Conservation (phyloP, 768 basidiomycete species). For the Tricholoma saponaceum region DNA sequence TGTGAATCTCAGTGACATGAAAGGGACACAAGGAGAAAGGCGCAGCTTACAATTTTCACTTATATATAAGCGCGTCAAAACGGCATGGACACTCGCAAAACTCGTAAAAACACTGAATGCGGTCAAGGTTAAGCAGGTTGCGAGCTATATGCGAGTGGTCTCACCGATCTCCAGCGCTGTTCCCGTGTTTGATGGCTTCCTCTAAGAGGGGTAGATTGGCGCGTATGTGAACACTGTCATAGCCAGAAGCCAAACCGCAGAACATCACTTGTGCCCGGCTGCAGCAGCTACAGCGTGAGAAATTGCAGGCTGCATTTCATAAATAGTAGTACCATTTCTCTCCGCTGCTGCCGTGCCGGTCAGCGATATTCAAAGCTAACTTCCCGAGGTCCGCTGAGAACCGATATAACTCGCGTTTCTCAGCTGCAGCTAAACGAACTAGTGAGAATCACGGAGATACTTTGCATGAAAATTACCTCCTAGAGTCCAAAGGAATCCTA, state of each 20-base stretch:
- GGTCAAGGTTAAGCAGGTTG: background rate
- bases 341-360: constrained; percentile 54
- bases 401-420: constrained; percentile 57
- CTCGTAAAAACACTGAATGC: constrained; percentile 53
- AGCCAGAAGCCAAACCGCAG: constrained; percentile 61
- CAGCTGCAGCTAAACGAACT: constrained; percentile 45
- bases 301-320: background rate
- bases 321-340: constrained; percentile 59
- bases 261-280: constrained; percentile 63
- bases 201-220: constrained; percentile 58
- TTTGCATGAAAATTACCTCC: constrained; percentile 37
- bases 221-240: constrained; percentile 61
- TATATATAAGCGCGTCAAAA: constrained; percentile 52
- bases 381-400: constrained; percentile 68
- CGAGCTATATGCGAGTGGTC: constrained; percentile 4
- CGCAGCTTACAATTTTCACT: constrained; percentile 53
- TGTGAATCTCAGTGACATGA: background rate
- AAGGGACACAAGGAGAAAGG: background rate
- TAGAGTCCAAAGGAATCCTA: constrained; percentile 72
- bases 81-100: constrained; percentile 52
- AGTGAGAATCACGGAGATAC: background rate
- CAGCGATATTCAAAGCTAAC: constrained; percentile 64
- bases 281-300: constrained; percentile 6
- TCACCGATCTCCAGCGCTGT: constrained; percentile 65
- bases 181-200: constrained; percentile 60